Conservation (phyloP, 2,329 filamentous ascomycete genomes). For the Cryphonectria parasitica region DNA sequence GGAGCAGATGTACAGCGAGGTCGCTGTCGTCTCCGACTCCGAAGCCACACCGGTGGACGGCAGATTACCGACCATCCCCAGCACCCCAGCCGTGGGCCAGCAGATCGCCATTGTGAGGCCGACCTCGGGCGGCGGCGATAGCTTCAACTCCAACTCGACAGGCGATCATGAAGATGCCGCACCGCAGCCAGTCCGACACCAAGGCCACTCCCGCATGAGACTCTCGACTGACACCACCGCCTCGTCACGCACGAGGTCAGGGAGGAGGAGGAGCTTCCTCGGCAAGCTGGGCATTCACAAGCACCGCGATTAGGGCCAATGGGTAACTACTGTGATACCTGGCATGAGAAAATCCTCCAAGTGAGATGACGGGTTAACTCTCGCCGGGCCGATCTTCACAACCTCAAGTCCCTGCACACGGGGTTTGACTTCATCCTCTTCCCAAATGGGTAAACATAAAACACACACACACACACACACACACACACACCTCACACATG, state of each 20-base stretch:
- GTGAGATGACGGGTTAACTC: not conserved
- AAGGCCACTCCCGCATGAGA: conserved; percentile 10
- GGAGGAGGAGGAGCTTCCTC: conserved; percentile 27
- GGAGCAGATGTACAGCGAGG: conserved; percentile 40
- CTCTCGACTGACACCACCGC: conserved; percentile 22
- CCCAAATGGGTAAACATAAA: not conserved
- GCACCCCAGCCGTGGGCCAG: conserved; percentile 27
- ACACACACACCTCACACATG: not conserved
- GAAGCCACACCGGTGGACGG: conserved; percentile 27
- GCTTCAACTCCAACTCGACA: conserved; percentile 37
- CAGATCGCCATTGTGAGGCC: conserved; percentile 31
- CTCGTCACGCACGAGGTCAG: conserved; percentile 19
- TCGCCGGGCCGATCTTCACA: not conserved
- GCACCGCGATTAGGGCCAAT: conserved; percentile 6
- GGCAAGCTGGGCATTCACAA: conserved; percentile 24
- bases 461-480: not conserved
- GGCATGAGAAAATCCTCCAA: not conserved
- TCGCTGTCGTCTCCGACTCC: conserved; percentile 33
- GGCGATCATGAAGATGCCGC: conserved; percentile 32
- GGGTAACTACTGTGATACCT: not conserved
- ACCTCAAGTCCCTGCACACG: not conserved
- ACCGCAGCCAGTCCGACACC: conserved; percentile 12
- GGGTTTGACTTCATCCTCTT: not conserved
- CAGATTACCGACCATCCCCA: conserved; percentile 30
- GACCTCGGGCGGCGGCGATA: conserved; percentile 44